phyloP scores from a whole-genome alignment of 1,284 basidiomycete genomes.

The Vanrija sp. region DNA sequence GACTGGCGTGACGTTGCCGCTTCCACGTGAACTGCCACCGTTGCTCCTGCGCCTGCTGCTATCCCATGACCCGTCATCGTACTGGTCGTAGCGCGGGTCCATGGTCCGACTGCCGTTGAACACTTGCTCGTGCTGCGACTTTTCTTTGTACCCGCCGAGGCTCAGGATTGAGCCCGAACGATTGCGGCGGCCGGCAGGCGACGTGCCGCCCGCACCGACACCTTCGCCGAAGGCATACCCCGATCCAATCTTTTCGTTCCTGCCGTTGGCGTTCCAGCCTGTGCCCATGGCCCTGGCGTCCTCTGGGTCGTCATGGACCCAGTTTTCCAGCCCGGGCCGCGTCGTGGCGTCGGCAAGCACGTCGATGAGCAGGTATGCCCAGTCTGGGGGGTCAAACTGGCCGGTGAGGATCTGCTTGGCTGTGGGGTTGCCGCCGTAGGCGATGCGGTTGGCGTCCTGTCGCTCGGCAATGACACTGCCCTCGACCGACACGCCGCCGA shows the following conservation, averaged over 20 bases:
- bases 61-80: too few species aligned
- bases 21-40: not conserved
- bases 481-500: slow-evolving; percentile 75
- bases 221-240: slow-evolving; percentile 47
- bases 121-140: not conserved
- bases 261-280: slow-evolving; percentile 19
- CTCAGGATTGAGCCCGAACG: slow-evolving; percentile 21
- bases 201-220: slow-evolving; percentile 24
- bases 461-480: slow-evolving; percentile 92
- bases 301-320: slow-evolving; percentile 58
- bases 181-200: slow-evolving; percentile 7
- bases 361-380: slow-evolving; percentile 68
- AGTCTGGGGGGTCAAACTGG: slow-evolving; percentile 65
- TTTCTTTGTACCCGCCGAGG: slow-evolving; percentile 7
- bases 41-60: not conserved
- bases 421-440: slow-evolving; percentile 70
- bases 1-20: not conserved
- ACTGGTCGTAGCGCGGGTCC: not conserved
- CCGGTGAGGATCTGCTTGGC: slow-evolving; percentile 77
- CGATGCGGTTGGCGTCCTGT: slow-evolving; percentile 79
- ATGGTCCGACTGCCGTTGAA: not conserved
- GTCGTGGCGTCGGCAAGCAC: slow-evolving; percentile 70
- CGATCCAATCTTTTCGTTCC: not conserved
- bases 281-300: slow-evolving; percentile 42
- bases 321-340: slow-evolving; percentile 62